Evolutionary conservation across 1,139 yeast genomes (phyloP).

Genomic region (Debaryomyces psychrophilus): DNA sequence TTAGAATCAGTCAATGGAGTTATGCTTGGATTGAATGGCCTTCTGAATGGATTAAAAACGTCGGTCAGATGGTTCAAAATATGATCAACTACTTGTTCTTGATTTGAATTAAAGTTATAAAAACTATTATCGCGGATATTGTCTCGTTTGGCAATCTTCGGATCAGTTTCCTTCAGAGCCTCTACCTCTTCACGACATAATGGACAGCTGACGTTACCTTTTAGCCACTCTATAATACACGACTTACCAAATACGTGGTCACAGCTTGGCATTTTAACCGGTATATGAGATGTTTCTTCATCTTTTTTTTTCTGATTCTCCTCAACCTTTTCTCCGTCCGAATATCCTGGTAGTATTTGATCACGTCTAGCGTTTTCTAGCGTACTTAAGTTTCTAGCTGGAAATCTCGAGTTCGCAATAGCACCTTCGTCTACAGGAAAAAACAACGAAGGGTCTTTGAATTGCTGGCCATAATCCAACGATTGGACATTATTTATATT

Average conservation of each 20-base stretch:
- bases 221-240: constrained; percentile 49
- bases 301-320: constrained; percentile 18
- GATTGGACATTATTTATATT: constrained; percentile 8
- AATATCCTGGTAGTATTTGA: constrained; percentile 38
- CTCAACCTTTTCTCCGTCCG: constrained; percentile 19
- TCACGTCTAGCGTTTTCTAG: constrained; percentile 27
- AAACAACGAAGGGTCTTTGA: constrained; percentile 44
- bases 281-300: constrained; percentile 31
- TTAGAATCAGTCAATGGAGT: constrained; percentile 48
- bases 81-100: constrained; percentile 27
- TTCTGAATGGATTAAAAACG: constrained; percentile 41
- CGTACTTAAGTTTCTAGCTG: constrained; percentile 33
- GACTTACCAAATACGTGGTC: constrained; percentile 46
- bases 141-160: constrained; percentile 19
- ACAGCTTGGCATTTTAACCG: constrained; percentile 50
- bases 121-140: constrained; percentile 18
- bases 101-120: constrained; percentile 21
- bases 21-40: constrained; percentile 41
- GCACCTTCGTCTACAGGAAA: constrained; percentile 42
- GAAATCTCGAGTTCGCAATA: constrained; percentile 35
- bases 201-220: constrained; percentile 47
- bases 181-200: constrained; percentile 50
- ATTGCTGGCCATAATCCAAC: constrained; percentile 16
- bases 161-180: constrained; percentile 28
- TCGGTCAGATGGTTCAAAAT: constrained; percentile 38